Evolutionary conservation across 345 rosid genomes (phyloP).

Genomic region (Aquilaria sinensis): DNA sequence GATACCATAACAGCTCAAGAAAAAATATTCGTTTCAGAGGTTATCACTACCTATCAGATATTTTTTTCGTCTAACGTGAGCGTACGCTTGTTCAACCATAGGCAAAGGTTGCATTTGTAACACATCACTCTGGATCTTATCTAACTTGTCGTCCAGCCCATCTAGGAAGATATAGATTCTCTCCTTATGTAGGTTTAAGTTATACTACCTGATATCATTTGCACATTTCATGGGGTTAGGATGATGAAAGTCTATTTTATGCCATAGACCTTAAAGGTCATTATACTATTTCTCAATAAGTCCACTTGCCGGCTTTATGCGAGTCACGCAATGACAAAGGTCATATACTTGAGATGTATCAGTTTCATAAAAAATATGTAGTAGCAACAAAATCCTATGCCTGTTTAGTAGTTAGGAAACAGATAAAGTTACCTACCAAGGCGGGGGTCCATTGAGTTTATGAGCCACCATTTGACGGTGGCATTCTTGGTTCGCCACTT

Average conservation of each 20-base stretch:
- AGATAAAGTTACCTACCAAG: background rate
- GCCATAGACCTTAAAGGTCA: background rate
- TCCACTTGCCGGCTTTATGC: background rate
- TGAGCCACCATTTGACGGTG: constrained; percentile 3
- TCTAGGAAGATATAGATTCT: background rate
- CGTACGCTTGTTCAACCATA: background rate
- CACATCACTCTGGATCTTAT: no score
- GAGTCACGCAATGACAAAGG: background rate
- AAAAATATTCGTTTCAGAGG: no score
- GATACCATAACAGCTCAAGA: no score
- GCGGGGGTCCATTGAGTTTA: background rate
- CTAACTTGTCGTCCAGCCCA: no score
- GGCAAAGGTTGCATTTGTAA: background rate
- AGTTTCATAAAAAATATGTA: background rate
- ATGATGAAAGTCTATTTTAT: background rate
- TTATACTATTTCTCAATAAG: background rate
- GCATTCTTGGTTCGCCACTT: background rate
- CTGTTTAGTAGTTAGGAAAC: background rate
- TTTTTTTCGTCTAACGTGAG: background rate
- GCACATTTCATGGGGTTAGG: background rate
- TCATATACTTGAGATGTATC: background rate
- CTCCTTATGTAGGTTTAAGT: background rate
- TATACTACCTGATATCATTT: background rate
- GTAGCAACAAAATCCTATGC: background rate
- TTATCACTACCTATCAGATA: no score